Conservation (phyloP, 257 asterid genomes). For the Cinchona pubescens region DNA sequence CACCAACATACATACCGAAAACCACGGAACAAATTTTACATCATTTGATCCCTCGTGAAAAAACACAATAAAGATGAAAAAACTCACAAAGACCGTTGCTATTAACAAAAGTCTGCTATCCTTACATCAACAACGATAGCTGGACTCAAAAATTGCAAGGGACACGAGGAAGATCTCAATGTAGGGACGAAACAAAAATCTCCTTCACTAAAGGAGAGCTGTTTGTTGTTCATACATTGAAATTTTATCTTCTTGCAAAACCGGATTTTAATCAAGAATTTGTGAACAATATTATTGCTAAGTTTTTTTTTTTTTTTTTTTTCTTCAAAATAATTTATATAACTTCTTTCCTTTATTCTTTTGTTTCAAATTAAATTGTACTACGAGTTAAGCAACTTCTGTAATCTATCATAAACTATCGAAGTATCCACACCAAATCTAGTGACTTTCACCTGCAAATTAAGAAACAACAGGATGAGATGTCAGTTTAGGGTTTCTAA, state of each 20-base stretch:
- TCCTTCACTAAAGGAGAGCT: background rate
- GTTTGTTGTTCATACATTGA: too few species aligned
- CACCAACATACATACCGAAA: too few species aligned
- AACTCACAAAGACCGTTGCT: background rate
- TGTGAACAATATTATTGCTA: too few species aligned
- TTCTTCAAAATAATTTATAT: too few species aligned
- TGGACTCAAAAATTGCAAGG: background rate
- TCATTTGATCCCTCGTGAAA: too few species aligned
- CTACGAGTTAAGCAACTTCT: slow-evolving; percentile 11
- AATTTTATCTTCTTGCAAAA: too few species aligned
- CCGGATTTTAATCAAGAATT: too few species aligned
- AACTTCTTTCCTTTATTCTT: too few species aligned
- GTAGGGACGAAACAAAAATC: background rate
- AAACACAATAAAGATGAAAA: too few species aligned
- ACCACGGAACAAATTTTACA: too few species aligned
- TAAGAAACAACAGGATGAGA: background rate
- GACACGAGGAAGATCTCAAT: background rate
- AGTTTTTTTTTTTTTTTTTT: too few species aligned
- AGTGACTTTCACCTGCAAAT: slow-evolving; percentile 22
- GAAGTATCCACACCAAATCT: slow-evolving; percentile 30
- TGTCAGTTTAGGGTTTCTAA: background rate
- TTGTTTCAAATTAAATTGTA: too few species aligned
- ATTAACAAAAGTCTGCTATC: background rate
- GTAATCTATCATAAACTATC: slow-evolving; percentile 8
- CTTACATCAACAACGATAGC: background rate